Evolutionary conservation across 805 yeast species (phyloP), one percentile per base, ranked within the genome.

Genomic region (Groenewaldozyma tartarivorans): DNA sequence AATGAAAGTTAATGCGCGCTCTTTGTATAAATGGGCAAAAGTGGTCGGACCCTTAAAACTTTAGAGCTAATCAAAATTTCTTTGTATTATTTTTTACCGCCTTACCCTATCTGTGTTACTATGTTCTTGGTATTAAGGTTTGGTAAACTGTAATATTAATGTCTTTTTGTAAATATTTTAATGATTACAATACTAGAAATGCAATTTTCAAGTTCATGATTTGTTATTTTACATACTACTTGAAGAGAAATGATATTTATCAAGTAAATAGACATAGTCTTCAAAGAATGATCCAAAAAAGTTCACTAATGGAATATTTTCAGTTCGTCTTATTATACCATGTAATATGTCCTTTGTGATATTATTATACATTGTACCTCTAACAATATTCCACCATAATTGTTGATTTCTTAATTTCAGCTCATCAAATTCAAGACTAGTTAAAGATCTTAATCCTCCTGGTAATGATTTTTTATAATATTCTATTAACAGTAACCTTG

Each of bases 311-410:
- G 69, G 69, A 13, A 62, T 38, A 17, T 46, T 47, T 33, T 48
- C 51, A 24, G 62, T 39, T 32, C 36, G 39, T 13, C 39, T 24
- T n/a, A 57, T 51, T 21, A 60, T 21, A 15, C 49, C 46, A 16
- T 50, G 50, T 29, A 63, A 30, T 4, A 54, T 18, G 3, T 61
- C 65, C 17, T 63, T 50, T 1, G 65, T 56, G 21, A 53, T 33
- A 4, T 48, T 39, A 20, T 56, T 52, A 51, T 61, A 65, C 50
- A 63, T 51, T 43, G 62, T 56, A 5, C 67, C 66, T 5, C 70
- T 53, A 27, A 66, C 43, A 17, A 51, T 34, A 67, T 68, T 66
- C 68, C 69, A 64, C 48, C 60, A 55, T 41, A 63, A 35, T 19
- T 48, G 48, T 11, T 38, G 35, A 21, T 58, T 38, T 31, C 63